These are phyloP conservation scores for Cordyceps cateniannulata DNA, from an alignment of 2,329 filamentous ascomycete species.

Conservation along the genomic window DNA sequence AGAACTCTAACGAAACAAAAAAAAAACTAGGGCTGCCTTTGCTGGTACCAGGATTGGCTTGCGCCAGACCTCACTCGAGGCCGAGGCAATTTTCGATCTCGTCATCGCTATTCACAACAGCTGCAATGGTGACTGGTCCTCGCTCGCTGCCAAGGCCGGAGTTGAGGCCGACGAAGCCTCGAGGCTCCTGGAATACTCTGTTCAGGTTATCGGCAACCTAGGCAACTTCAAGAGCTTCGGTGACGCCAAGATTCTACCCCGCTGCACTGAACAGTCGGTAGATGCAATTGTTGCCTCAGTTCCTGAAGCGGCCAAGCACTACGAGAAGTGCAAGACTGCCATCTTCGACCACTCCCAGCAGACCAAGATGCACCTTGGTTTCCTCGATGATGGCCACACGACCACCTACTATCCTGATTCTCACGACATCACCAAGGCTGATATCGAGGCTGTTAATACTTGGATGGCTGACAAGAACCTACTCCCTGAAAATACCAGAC, in stretches of 20 bases:
- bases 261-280: constrained; percentile 58
- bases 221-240: constrained; percentile 88
- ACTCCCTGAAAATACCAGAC: constrained; percentile 69
- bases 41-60: constrained; percentile 72
- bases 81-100: constrained; percentile 73
- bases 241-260: constrained; percentile 76
- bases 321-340: constrained; percentile 61
- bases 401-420: constrained; percentile 79
- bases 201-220: constrained; percentile 71
- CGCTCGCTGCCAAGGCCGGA: constrained; percentile 56
- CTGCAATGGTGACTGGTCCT: constrained; percentile 63
- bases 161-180: constrained; percentile 58
- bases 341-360: constrained; percentile 63
- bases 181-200: constrained; percentile 69
- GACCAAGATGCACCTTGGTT: constrained; percentile 68
- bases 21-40: constrained; percentile 58
- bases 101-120: constrained; percentile 66
- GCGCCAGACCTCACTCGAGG: constrained; percentile 75
- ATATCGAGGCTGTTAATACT: constrained; percentile 66
- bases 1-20: constrained; percentile 39
- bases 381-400: constrained; percentile 67
- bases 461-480: constrained; percentile 68
- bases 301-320: constrained; percentile 55
- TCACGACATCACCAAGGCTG: constrained; percentile 63
- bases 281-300: constrained; percentile 56